Conservation (phyloP, 2,329 filamentous ascomycete genomes). For the Diaporthe longicolla region DNA sequence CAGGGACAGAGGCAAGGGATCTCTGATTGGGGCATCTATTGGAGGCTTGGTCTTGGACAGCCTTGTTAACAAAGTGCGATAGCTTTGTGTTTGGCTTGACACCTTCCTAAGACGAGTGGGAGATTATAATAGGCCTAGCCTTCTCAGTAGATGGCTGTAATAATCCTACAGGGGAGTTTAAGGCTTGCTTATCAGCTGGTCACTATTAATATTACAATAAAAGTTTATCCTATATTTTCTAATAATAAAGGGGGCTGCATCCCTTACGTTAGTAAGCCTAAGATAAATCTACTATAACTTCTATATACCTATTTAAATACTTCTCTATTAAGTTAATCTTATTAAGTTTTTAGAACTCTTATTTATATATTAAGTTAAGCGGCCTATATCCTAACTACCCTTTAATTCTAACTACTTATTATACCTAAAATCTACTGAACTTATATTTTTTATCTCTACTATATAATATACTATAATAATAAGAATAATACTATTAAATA, state of each 20-base stretch:
- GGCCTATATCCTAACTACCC: too few relatives aligned
- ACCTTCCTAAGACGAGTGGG: not conserved
- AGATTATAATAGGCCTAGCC: not conserved
- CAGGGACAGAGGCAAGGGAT: conserved; percentile 28
- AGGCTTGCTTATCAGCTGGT: not conserved
- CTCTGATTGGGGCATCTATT: conserved; percentile 21
- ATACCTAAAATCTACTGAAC: too few relatives aligned
- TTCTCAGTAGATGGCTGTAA: not conserved
- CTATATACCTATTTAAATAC: too few relatives aligned
- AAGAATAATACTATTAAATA: too few relatives aligned
- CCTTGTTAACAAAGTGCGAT: conserved; percentile 29
- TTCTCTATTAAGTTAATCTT: too few relatives aligned
- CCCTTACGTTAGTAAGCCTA: too few relatives aligned
- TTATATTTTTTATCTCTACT: too few relatives aligned
- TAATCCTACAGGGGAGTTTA: not conserved
- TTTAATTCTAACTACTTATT: too few relatives aligned
- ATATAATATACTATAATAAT: too few relatives aligned
- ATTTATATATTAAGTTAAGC: conserved; percentile 1
- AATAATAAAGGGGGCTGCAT: not conserved
- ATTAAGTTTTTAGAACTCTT: too few relatives aligned
- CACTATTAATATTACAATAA: not conserved
- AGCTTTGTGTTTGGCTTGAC: not conserved
- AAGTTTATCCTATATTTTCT: not conserved
- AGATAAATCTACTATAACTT: too few relatives aligned
- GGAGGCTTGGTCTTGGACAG: conserved; percentile 33